Evolutionary conservation across 2,329 filamentous ascomycete species (phyloP).

Genomic region (Pseudocercospora cruenta): DNA sequence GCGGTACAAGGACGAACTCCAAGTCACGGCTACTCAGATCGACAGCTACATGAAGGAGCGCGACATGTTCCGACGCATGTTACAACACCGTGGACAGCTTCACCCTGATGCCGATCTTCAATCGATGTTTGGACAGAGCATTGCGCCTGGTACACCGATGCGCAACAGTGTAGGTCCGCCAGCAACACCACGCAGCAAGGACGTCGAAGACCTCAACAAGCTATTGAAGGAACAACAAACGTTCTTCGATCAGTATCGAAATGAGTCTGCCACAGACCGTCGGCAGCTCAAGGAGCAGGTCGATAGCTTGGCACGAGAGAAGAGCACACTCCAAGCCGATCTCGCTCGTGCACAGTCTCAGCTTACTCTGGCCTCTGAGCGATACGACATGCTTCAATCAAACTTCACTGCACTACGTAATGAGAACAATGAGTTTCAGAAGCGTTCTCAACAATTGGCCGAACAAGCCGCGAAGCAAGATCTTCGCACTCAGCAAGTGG

Average conservation of each 20-base stretch:
- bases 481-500: constrained; percentile 84
- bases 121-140: constrained; percentile 72
- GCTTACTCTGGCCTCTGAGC: constrained; percentile 76
- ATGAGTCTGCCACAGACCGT: constrained; percentile 80
- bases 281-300: constrained; percentile 82
- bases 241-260: constrained; percentile 86
- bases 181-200: constrained; percentile 56
- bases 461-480: constrained; percentile 90
- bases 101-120: constrained; percentile 64
- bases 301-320: constrained; percentile 78
- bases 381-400: constrained; percentile 84
- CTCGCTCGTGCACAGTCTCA: constrained; percentile 80
- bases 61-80: constrained; percentile 95
- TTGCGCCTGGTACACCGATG: constrained; percentile 53
- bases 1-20: constrained; percentile 82
- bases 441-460: constrained; percentile 73
- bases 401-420: constrained; percentile 82
- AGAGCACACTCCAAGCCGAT: constrained; percentile 79
- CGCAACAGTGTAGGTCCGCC: constrained; percentile 44
- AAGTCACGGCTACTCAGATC: constrained; percentile 77
- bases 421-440: constrained; percentile 86
- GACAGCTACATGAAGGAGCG: constrained; percentile 95
- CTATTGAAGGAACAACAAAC: constrained; percentile 84
- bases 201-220: constrained; percentile 72
- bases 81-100: constrained; percentile 72